Evolutionary conservation across 441 rosid species (phyloP), one percentile per base, ranked within the genome.

Genomic region (Pelargonium myrrhifolium): DNA sequence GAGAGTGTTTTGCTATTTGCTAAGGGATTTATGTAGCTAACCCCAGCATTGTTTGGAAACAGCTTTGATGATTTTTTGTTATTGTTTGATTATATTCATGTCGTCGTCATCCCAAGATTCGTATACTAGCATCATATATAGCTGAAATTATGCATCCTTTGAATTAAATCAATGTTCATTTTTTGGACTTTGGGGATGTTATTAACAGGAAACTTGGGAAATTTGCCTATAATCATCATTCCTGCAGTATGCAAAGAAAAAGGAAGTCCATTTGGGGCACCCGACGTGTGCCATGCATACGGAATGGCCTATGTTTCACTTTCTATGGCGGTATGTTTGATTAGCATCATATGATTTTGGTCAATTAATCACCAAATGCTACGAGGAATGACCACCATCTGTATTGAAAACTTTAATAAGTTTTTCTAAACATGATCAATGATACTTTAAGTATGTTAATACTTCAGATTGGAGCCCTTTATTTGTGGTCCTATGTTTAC

Each of bases 201-300:
- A 9, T 49, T 56, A 20, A 70, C 73, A 90, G 98, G 98, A 49
- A 92, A 88, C 75, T 69, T 88, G 77, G 95, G 95, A 65, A 85
- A 85, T 73, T 78, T 92, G 87, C 84, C 80, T 40, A 87, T 92
- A 60, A 80, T 89, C 7, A 83, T 92, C 74, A 85, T 92, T 66
- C 98, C 96, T 66, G 92, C 96, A 62, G 75, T 89, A 42, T 89
- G 98, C 70, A 83, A 85, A 71, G 98, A 92, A 64, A 84, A 77
- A 73, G 92, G 88, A 62, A 88, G 90, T 61, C 96, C 95, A 26
- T 92, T 89, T 75, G 91, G 95, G 66, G 76, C 80, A 72, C 87
- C 91, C 24, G 84, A 82, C 47, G 64, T 55, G 31, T 89, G 96
- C 64, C 78, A 79, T 65, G 73, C 83, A 11, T 76, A 68, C 56